Evolutionary conservation across 1,284 basidiomycete genomes (phyloP), one percentile per base, ranked within the genome.

Genomic region (Termitomyces sp.): DNA sequence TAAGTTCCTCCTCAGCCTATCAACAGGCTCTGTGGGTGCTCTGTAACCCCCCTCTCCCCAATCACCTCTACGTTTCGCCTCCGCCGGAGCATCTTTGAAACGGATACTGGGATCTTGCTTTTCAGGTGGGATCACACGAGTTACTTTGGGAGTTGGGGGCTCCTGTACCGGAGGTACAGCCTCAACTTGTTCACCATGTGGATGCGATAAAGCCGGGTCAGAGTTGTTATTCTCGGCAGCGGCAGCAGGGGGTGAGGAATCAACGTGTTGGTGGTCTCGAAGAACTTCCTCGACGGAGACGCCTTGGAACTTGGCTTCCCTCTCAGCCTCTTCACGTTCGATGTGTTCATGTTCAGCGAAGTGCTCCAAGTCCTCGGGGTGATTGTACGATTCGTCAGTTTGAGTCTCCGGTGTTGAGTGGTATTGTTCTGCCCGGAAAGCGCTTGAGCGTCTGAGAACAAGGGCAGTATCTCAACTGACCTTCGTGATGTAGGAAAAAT

Each of bases 391-490:
- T 62, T 94, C 93, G 66, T 97, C 95, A 0, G 91, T 93, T 71
- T 99, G 96, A 0, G 95, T 97, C 68, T 99, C 96, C 0, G 94
- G 94, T 19, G 94, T 97, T 24, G 80, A 89, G 73, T 99, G 96
- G 76, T 81, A 97, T 69, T 92, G 74, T 75, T 97, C 90, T 86
- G 26, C 24, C 16, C 65, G 43, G 33, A 13, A 18, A 41, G 39
- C 43, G 7, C 3, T 4, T 49, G 13, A 47, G 39, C 11, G 4
- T 35, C 19, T 46, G 44, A 50, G 43, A 21, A 47, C 8, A 14
- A 43, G 3, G 31, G 19, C 14, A 38, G 44, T 39, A 41, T 21
- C 34, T 43, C 33, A 28, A 48, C 41, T 33, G 50, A 86, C 93
- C 93, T 83, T 97, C 94, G 70, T 96, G 94, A 64, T 93, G 91